Evolutionary conservation across 163 green algal species (phyloP), one percentile per base, ranked within the genome.

Genomic region (Prototheca cutis): DNA sequence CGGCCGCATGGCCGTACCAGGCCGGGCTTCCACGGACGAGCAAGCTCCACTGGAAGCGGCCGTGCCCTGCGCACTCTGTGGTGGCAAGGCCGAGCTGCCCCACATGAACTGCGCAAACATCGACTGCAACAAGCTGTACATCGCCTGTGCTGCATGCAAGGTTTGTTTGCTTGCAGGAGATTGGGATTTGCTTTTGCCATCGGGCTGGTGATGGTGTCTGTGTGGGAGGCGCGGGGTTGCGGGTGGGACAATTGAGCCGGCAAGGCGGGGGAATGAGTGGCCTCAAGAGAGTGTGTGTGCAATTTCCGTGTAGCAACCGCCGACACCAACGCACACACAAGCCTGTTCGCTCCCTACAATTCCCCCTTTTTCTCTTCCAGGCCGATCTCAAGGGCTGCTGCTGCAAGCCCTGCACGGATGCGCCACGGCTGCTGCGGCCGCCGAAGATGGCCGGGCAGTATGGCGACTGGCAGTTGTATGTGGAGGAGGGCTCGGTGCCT

Each of bases 91-190:
- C 27, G 58, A 67, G 40, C 70, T 90, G 61, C 83, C 83, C 1
- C 85, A 90, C 66, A 53, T 80, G 40, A 93, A 93, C 68, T 94
- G 85, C 67, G 84, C 87, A 42, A 95, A 95, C 73, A 78, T 94
- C 2, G 89, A 94, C 70, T 96, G 89, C 83, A 96, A 95, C 72
- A 76, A 84, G 61, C 87, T 95, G 29, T 95, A 95, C 66, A 74
- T 97, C 19, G 78, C 85, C 4, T 97, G 90, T 66, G 24, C 55
- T 1, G 40, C 42, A 6, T 93, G 85, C 79, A 81, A 75, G 58
- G 65, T 66, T 28, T 39, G 55, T 19, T 25, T 60, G 42, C n/a
- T n/a, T n/a, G n/a, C n/a, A n/a, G n/a, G n/a, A n/a, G n/a, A n/a
- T n/a, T n/a, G n/a, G n/a, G n/a, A n/a, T n/a, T n/a, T n/a, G n/a